These are phyloP conservation scores for Candida sanyiensis DNA, from an alignment of 805 yeast genomes.

Conservation along the genomic window DNA sequence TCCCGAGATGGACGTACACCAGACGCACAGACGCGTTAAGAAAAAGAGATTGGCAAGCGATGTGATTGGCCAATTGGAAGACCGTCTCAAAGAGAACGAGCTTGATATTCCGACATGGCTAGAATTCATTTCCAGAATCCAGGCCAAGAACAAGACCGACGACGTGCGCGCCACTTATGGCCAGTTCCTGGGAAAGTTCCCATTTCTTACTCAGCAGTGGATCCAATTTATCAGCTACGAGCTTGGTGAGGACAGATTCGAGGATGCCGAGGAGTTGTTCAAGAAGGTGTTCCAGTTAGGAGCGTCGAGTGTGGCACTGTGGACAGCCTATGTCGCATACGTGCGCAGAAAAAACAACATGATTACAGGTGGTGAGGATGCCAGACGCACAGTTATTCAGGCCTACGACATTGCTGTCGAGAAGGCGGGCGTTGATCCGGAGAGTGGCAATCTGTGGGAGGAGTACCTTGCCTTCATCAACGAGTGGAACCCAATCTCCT, in stretches of 20 bases:
- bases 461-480: slow-evolving; percentile 78
- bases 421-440: slow-evolving; percentile 73
- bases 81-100: slow-evolving; percentile 45
- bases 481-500: slow-evolving; percentile 69
- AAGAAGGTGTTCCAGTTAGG: slow-evolving; percentile 51
- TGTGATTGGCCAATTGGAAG: slow-evolving; percentile 54
- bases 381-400: slow-evolving; percentile 63
- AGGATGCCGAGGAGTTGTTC: slow-evolving; percentile 60
- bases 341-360: slow-evolving; percentile 63
- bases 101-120: slow-evolving; percentile 53
- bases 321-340: slow-evolving; percentile 73
- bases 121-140: slow-evolving; percentile 43
- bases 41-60: slow-evolving; percentile 32
- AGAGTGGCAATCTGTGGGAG: slow-evolving; percentile 68
- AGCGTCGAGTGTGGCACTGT: slow-evolving; percentile 60
- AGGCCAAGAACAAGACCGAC: slow-evolving; percentile 51
- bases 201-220: slow-evolving; percentile 71
- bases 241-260: slow-evolving; percentile 57
- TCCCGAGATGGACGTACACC: not conserved
- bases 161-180: slow-evolving; percentile 55
- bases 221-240: slow-evolving; percentile 61
- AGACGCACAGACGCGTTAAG: too few species aligned
- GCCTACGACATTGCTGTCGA: slow-evolving; percentile 81
- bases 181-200: slow-evolving; percentile 57
- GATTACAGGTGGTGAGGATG: slow-evolving; percentile 77